A percentile compares a stretch with the other conserved stretches of the same genome.
Evolutionary conservation across 2,329 filamentous ascomycete genomes (phyloP).

Genomic region (Dothistroma pini): DNA sequence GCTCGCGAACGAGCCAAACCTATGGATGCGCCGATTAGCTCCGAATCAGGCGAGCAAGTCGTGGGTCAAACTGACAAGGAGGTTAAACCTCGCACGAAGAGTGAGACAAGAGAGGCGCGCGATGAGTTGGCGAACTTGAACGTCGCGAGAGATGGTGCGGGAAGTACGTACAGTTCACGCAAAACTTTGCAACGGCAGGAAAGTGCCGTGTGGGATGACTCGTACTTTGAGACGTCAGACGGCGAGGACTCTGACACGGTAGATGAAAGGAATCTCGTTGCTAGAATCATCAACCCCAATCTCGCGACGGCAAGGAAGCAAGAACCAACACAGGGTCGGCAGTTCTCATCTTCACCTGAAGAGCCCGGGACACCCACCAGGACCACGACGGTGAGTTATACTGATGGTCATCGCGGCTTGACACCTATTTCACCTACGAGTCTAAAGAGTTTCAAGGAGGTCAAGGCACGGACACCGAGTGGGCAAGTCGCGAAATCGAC

Average conservation of each 20-base stretch:
- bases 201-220: slow-evolving; percentile 48
- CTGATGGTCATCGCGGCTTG: slow-evolving; percentile 40
- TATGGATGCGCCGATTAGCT: slow-evolving; percentile 51
- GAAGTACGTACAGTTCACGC: slow-evolving; percentile 24
- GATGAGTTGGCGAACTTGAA: slow-evolving; percentile 40
- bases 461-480: slow-evolving; percentile 10
- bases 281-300: slow-evolving; percentile 30
- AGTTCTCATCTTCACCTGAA: slow-evolving; percentile 2
- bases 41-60: slow-evolving; percentile 38
- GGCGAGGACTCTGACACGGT: slow-evolving; percentile 45
- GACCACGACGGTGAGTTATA: slow-evolving; percentile 17
- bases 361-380: not conserved
- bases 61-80: slow-evolving; percentile 39
- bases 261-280: slow-evolving; percentile 31
- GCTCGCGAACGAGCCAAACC: slow-evolving; percentile 66
- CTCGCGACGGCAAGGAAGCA: slow-evolving; percentile 21
- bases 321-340: slow-evolving; percentile 21
- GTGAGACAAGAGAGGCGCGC: slow-evolving; percentile 47
- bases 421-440: slow-evolving; percentile 32
- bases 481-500: slow-evolving; percentile 16
- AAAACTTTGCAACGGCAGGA: slow-evolving; percentile 34
- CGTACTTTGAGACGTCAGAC: slow-evolving; percentile 46
- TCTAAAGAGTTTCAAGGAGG: slow-evolving; percentile 12
- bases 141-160: slow-evolving; percentile 31
- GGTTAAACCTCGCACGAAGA: slow-evolving; percentile 42